A percentile compares a stretch with the other conserved stretches of the same genome.
Evolutionary conservation across 495 filamentous ascomycete species (phyloP).

Genomic region (Penicillium fimorum): DNA sequence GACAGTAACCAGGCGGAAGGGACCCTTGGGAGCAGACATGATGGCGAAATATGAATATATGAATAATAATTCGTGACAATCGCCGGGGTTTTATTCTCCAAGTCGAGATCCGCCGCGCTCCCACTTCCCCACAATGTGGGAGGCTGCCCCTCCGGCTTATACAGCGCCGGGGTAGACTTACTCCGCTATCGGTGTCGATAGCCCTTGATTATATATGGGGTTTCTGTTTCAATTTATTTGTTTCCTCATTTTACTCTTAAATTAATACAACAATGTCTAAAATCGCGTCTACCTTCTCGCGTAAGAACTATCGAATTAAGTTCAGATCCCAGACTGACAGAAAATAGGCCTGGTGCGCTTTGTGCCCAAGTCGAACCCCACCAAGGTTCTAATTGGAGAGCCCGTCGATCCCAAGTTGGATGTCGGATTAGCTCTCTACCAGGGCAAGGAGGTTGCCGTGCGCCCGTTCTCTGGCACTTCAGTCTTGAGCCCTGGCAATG

Average conservation of each 20-base stretch:
- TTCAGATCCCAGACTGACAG: constrained; percentile 7
- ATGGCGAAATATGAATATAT: constrained; percentile 13
- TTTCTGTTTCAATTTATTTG: neutral
- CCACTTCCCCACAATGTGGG: constrained; percentile 26
- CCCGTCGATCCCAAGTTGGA: constrained; percentile 52
- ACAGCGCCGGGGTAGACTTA: constrained; percentile 23
- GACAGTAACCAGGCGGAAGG: constrained; percentile 63
- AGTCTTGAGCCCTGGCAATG: constrained; percentile 49
- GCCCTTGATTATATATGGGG: neutral
- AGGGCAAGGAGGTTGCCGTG: constrained; percentile 54
- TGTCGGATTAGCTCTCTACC: constrained; percentile 53
- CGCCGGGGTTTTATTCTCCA: constrained; percentile 19
- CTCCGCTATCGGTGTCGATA: constrained; percentile 10
- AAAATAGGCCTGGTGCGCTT: constrained; percentile 58
- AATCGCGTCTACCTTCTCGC: constrained; percentile 46
- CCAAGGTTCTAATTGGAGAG: constrained; percentile 56
- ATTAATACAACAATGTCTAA: constrained; percentile 33
- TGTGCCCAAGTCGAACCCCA: constrained; percentile 50
- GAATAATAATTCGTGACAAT: constrained; percentile 5
- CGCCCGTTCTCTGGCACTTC: constrained; percentile 55
- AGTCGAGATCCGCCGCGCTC: constrained; percentile 11
- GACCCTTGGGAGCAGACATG: constrained; percentile 53
- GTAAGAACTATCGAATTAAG: constrained; percentile 22
- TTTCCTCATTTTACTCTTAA: neutral
- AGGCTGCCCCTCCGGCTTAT: constrained; percentile 18